phyloP scores from a whole-genome alignment of 495 filamentous ascomycete genomes.

The Pseudotulostoma volvatum region DNA sequence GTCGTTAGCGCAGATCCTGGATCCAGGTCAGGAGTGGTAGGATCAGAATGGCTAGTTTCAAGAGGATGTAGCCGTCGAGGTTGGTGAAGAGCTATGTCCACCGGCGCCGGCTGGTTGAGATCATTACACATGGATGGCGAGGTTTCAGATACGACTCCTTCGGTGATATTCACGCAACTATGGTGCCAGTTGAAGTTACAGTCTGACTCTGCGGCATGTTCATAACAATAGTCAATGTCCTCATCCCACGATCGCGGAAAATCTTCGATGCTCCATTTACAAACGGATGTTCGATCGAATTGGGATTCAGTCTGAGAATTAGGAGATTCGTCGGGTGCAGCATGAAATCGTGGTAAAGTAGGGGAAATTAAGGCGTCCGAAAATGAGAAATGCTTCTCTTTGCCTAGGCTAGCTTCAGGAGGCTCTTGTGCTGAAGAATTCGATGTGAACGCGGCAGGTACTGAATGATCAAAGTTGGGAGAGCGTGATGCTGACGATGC shows the following conservation, averaged over 20 bases:
- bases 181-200: conserved; percentile 82
- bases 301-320: conserved; percentile 3
- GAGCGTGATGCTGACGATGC: not conserved
- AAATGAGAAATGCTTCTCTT: conserved; percentile 8
- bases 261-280: conserved; percentile 6
- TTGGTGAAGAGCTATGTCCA: not conserved
- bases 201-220: conserved; percentile 75
- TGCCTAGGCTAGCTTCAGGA: conserved; percentile 1
- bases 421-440: conserved; percentile 1
- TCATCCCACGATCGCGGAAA: conserved; percentile 70
- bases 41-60: conserved; percentile 7
- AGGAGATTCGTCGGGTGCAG: conserved; percentile 4
- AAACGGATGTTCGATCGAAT: conserved; percentile 2
- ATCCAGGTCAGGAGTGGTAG: conserved; percentile 26
- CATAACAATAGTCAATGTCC: conserved; percentile 89
- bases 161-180: conserved; percentile 12
- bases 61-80: not conserved
- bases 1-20: conserved; percentile 22
- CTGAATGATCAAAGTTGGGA: not conserved
- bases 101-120: conserved; percentile 27
- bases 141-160: too few relatives aligned
- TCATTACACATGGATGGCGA: conserved; percentile 36
- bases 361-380: conserved; percentile 26
- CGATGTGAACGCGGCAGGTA: not conserved
- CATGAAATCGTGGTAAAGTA: conserved; percentile 19